A percentile compares a stretch with the other conserved stretches of the same genome.
These are phyloP conservation scores for Suillus bovinus DNA, from an alignment of 768 basidiomycete genomes.

Conservation along the genomic window DNA sequence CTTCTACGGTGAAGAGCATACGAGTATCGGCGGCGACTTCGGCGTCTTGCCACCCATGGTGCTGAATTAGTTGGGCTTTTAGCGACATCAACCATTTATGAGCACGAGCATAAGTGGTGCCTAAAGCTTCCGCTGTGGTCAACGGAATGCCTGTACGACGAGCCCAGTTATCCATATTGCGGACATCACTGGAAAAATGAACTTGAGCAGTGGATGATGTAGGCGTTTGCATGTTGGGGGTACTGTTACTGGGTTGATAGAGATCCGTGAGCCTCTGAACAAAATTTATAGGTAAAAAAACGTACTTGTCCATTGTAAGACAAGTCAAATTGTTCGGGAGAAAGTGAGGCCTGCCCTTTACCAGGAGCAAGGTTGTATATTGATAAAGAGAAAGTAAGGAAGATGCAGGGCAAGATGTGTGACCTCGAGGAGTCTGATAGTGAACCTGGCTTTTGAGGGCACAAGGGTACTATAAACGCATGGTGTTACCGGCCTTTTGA, in stretches of 20 bases:
- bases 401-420: constrained; percentile 18
- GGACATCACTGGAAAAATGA: constrained; percentile 78
- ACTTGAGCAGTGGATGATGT: constrained; percentile 54
- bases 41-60: constrained; percentile 70
- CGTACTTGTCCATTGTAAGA: constrained; percentile 19
- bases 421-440: constrained; percentile 27
- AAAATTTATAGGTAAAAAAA: constrained; percentile 28
- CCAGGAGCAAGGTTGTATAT: constrained; percentile 25
- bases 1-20: constrained; percentile 79
- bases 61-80: constrained; percentile 60
- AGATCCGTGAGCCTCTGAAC: constrained; percentile 6
- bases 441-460: constrained; percentile 27
- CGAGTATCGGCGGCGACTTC: constrained; percentile 58
- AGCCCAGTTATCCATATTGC: constrained; percentile 84
- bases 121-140: constrained; percentile 80
- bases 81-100: constrained; percentile 74
- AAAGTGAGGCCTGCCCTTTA: constrained; percentile 31
- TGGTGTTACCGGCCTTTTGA: constrained; percentile 42
- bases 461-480: constrained; percentile 28
- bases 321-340: constrained; percentile 9
- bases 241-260: constrained; percentile 3
- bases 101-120: constrained; percentile 77
- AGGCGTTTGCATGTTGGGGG: constrained; percentile 31
- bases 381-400: constrained; percentile 14
- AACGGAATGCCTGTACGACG: constrained; percentile 76